These are phyloP conservation scores for Penicillium coffeae DNA, from an alignment of 495 filamentous ascomycete genomes.

Conservation along the genomic window DNA sequence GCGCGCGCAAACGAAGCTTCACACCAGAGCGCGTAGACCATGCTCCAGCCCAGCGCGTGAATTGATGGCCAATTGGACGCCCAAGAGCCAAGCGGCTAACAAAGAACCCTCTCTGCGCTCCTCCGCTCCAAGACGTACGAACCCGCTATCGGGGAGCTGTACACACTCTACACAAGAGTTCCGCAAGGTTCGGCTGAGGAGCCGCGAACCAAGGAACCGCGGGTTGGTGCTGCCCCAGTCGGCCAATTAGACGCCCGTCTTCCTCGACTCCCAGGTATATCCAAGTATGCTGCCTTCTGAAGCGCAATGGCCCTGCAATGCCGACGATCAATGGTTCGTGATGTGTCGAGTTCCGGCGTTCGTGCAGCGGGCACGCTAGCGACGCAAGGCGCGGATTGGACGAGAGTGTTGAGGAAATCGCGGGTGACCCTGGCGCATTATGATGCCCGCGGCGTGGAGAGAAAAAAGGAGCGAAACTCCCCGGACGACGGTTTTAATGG, in stretches of 20 bases:
- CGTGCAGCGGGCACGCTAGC: slow-evolving; percentile 14
- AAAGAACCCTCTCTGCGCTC: too few relatives aligned
- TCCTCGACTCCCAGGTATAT: background rate
- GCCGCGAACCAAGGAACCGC: background rate
- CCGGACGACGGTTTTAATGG: background rate
- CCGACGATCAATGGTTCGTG: background rate
- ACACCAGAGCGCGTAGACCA: slow-evolving; percentile 28
- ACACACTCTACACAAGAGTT: too few relatives aligned
- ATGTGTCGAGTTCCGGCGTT: background rate
- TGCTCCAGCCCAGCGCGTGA: slow-evolving; percentile 29
- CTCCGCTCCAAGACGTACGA: background rate
- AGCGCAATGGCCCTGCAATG: too few relatives aligned
- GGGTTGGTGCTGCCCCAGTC: background rate
- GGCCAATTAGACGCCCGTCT: background rate
- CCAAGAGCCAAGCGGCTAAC: background rate
- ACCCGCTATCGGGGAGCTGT: too few relatives aligned
- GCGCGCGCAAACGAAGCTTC: slow-evolving; percentile 30
- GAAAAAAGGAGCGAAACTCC: background rate
- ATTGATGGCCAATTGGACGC: background rate
- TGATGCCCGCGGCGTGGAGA: background rate
- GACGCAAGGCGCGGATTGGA: slow-evolving; percentile 29
- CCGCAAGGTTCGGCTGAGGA: background rate
- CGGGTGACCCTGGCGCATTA: background rate
- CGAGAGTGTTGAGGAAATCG: slow-evolving; percentile 15
- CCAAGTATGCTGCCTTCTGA: too few relatives aligned